phyloP scores from a whole-genome alignment of 2,329 filamentous ascomycete species.

The Ascosphaera pollenicola region DNA sequence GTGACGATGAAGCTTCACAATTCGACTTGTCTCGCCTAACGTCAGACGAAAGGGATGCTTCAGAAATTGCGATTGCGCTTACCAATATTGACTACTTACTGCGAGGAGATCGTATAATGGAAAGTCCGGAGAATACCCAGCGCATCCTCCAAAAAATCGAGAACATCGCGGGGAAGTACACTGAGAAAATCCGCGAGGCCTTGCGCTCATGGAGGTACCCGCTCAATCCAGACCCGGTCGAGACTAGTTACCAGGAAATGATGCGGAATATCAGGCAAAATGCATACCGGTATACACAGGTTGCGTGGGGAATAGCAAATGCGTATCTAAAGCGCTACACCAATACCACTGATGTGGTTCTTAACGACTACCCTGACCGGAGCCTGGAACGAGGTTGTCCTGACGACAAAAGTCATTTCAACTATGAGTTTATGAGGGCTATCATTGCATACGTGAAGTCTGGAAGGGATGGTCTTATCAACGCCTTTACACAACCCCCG shows the following conservation, averaged over 20 bases:
- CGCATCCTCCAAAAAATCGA: neutral
- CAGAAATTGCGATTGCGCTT: neutral
- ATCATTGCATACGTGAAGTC: constrained; percentile 30
- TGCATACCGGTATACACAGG: constrained; percentile 38
- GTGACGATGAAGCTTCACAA: too few species aligned
- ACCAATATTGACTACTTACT: neutral
- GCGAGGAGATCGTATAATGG: neutral
- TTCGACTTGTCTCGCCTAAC: neutral
- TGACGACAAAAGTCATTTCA: constrained; percentile 23
- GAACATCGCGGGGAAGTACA: neutral
- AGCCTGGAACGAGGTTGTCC: neutral
- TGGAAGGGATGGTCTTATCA: constrained; percentile 30
- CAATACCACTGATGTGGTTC: neutral
- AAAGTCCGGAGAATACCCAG: neutral
- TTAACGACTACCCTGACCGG: neutral
- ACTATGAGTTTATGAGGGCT: constrained; percentile 42
- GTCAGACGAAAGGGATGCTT: neutral
- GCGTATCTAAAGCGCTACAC: neutral
- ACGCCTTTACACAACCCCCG: constrained; percentile 30
- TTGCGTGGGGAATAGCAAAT: constrained; percentile 31
- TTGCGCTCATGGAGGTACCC: constrained; percentile 35
- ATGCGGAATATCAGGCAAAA: constrained; percentile 33
- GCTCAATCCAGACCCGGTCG: constrained; percentile 29
- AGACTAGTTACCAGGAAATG: constrained; percentile 32
- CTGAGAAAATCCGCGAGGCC: neutral